Percentiles rank a stretch among this genome's conserved stretches.
Conservation (phyloP, 371 early-diverging fungal species). For the Lichtheimia corymbifera region DNA sequence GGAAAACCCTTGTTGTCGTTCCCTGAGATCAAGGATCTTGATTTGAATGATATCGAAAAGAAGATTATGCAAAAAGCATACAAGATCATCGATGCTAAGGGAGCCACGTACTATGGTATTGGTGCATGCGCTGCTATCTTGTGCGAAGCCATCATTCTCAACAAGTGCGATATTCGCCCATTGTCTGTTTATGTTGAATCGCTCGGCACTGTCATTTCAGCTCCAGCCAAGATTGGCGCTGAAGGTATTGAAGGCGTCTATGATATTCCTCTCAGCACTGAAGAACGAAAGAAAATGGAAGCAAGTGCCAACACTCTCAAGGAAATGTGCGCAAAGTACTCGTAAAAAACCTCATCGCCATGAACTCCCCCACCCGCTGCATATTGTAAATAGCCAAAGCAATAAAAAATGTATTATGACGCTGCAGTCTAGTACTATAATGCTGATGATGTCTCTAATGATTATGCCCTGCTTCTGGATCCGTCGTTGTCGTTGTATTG, state of each 20-base stretch:
- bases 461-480: background rate
- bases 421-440: too few relatives aligned
- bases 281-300: slow-evolving; percentile 54
- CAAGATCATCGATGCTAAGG: slow-evolving; percentile 84
- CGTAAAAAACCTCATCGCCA: slow-evolving; percentile 1
- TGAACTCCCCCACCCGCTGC: background rate
- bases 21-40: slow-evolving; percentile 58
- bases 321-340: slow-evolving; percentile 21
- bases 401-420: too few relatives aligned
- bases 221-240: slow-evolving; percentile 74
- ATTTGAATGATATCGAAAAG: slow-evolving; percentile 55
- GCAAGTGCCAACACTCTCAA: slow-evolving; percentile 30
- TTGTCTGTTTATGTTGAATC: slow-evolving; percentile 66
- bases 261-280: slow-evolving; percentile 58
- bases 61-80: slow-evolving; percentile 75
- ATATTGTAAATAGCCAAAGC: background rate
- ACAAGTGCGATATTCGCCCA: slow-evolving; percentile 68
- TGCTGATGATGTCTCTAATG: too few relatives aligned
- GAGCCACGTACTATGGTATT: slow-evolving; percentile 87
- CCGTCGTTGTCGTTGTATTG: background rate
- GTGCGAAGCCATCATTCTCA: slow-evolving; percentile 65
- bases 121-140: slow-evolving; percentile 78
- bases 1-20: slow-evolving; percentile 71
- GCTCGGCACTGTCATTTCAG: slow-evolving; percentile 64
- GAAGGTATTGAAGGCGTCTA: slow-evolving; percentile 70